phyloP scores from a whole-genome alignment of 169 alveolate species.

The Cryptosporidium bovis region DNA sequence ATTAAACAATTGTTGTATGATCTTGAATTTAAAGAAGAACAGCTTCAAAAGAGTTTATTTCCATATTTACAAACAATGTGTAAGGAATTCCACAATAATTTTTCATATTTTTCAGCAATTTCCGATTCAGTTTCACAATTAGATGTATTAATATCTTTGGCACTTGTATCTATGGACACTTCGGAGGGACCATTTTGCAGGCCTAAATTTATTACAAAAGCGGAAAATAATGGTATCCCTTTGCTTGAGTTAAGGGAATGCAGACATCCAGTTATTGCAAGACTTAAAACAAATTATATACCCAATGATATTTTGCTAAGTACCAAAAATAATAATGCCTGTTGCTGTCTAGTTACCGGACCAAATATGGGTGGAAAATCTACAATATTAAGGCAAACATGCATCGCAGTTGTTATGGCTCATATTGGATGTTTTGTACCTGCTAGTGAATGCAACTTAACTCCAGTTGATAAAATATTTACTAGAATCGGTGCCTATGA shows the following conservation, averaged over 20 bases:
- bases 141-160: conserved; percentile 60
- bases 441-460: conserved; percentile 86
- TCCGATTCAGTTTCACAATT: conserved; percentile 65
- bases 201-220: conserved; percentile 35
- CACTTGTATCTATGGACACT: conserved; percentile 76
- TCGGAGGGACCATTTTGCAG: conserved; percentile 66
- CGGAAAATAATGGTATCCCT: conserved; percentile 5
- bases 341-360: conserved; percentile 94
- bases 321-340: conserved; percentile 63
- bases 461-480: conserved; percentile 96
- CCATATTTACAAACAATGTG: conserved; percentile 86
- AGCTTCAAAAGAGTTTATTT: conserved; percentile 84
- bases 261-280: conserved; percentile 84
- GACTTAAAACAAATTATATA: conserved; percentile 81
- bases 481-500: conserved; percentile 99
- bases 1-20: conserved; percentile 81
- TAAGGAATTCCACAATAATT: conserved; percentile 80
- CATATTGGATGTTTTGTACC: conserved; percentile 99
- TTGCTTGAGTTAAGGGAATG: conserved; percentile 53
- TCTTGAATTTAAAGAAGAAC: conserved; percentile 90
- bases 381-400: conserved; percentile 95
- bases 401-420: conserved; percentile 95
- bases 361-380: conserved; percentile 99
- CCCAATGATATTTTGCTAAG: conserved; percentile 84
- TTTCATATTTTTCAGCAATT: conserved; percentile 57